Evolutionary conservation across 768 basidiomycete species (phyloP), one percentile per base, ranked within the genome.

Genomic region (Russula sp.): DNA sequence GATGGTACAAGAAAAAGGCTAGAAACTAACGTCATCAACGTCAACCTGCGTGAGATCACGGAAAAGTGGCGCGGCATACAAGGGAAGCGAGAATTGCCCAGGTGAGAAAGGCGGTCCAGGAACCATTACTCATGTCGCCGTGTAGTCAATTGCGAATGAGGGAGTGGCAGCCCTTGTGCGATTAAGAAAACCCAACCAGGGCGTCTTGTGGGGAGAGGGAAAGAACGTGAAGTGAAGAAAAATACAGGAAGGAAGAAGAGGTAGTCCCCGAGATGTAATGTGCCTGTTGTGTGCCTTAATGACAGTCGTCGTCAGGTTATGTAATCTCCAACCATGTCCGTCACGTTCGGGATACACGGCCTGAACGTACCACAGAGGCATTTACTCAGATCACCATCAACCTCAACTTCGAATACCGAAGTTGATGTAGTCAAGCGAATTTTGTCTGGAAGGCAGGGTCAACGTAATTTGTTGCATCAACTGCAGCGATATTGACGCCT

Each of bases 91-190:
- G 79, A 42, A 90, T 81, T 61, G 89, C 82, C 90, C 90, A 92
- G 57, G 89, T 82, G 50, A 91, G 80, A 73, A 83, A 90, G 61
- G 87, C 87, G 26, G 88, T 80, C 10, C 89, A 82, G 52, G 89
- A 90, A 69, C 87, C 88, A 74, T 79, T 81, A 74, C 82, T 83
- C 89, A 92, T 91, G 14, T 40, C 16, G 6, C 38, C 75, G 71
- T 46, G 30, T 26, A 40, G 50, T 57, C 52, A 34, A 34, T 34
- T 34, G 34, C 34, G 44, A 38, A 38, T 51, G 32, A 22, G 1
- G 54, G 40, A 8, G 20, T 28, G 34, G 46, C 59, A 62, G 57
- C 32, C 16, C 56, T 16, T 22, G 26, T 24, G 13, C 5, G 13
- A 22, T 42, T 10, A 28, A 38, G 26, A 44, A 22, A 36, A 36